Evolutionary conservation across 345 rosid species (phyloP).

Genomic region (Bruguiera sexangula): DNA sequence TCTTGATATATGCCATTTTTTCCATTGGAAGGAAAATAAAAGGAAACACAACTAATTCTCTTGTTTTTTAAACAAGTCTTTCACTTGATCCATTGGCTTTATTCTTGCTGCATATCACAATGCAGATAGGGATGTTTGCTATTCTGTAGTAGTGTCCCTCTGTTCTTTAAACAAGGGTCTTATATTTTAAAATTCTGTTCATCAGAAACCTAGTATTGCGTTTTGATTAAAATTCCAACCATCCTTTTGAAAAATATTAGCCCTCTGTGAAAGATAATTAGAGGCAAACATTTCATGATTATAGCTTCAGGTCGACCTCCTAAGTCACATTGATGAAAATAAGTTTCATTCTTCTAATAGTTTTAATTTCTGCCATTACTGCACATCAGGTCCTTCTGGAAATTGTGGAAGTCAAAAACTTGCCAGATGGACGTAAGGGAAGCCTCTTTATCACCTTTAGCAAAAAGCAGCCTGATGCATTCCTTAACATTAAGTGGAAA

Average conservation of each 20-base stretch:
- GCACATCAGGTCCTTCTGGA: slow-evolving; percentile 49
- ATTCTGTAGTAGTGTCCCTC: background rate
- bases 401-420: slow-evolving; percentile 67
- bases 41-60: no score
- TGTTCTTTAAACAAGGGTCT: background rate
- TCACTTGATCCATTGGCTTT: no score
- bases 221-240: no score
- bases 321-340: background rate
- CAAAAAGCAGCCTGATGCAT: slow-evolving; percentile 64
- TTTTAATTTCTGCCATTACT: background rate
- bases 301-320: background rate
- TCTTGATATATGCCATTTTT: background rate
- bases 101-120: no score
- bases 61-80: no score
- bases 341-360: slow-evolving; percentile 1
- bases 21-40: no score
- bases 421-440: slow-evolving; percentile 64
- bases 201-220: no score
- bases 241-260: no score
- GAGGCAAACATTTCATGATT: no score
- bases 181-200: no score
- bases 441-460: slow-evolving; percentile 53
- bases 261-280: no score
- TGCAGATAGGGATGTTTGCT: background rate
- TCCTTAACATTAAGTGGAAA: slow-evolving; percentile 55